Evolutionary conservation across 306 rosid genomes (phyloP).

Genomic region (Cicer cuneatum): DNA sequence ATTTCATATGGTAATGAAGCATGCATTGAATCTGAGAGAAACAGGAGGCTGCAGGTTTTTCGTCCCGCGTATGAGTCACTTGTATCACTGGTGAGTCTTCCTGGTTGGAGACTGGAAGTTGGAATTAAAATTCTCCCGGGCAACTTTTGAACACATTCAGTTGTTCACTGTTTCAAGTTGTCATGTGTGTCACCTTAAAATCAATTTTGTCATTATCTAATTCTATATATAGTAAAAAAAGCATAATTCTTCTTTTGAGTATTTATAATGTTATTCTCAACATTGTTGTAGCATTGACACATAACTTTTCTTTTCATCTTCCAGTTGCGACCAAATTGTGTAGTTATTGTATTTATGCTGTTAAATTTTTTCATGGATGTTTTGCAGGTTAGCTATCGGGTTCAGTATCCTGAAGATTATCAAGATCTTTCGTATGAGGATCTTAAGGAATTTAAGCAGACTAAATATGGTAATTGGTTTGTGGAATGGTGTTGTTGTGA

Average conservation of each 20-base stretch:
- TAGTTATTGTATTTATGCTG: slow-evolving; percentile 23
- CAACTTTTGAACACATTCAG: slow-evolving; percentile 17
- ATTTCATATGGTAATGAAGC: slow-evolving; percentile 70
- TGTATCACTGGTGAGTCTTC: slow-evolving; percentile 84
- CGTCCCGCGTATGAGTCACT: slow-evolving; percentile 94
- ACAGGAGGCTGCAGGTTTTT: slow-evolving; percentile 81
- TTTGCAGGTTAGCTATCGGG: slow-evolving; percentile 90
- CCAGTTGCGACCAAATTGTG: not conserved
- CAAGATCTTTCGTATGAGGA: slow-evolving; percentile 93
- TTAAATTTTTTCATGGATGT: slow-evolving; percentile 41
- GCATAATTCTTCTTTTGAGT: not conserved
- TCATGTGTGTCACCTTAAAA: slow-evolving; percentile 28
- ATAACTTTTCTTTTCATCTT: slow-evolving; percentile 5
- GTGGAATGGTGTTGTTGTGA: slow-evolving; percentile 33
- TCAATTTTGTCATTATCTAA: slow-evolving; percentile 32
- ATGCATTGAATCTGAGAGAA: slow-evolving; percentile 87
- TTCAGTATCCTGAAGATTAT: slow-evolving; percentile 95
- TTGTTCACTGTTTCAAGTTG: slow-evolving; percentile 6
- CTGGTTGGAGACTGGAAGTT: slow-evolving; percentile 34
- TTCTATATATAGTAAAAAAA: slow-evolving; percentile 25
- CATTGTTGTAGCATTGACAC: slow-evolving; percentile 40
- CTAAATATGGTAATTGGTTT: slow-evolving; percentile 87
- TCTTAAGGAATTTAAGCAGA: slow-evolving; percentile 94
- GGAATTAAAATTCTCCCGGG: slow-evolving; percentile 11
- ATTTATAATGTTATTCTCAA: slow-evolving; percentile 8